phyloP scores from a whole-genome alignment of 2,329 filamentous ascomycete species.

The Fusarium cyanostomum region DNA sequence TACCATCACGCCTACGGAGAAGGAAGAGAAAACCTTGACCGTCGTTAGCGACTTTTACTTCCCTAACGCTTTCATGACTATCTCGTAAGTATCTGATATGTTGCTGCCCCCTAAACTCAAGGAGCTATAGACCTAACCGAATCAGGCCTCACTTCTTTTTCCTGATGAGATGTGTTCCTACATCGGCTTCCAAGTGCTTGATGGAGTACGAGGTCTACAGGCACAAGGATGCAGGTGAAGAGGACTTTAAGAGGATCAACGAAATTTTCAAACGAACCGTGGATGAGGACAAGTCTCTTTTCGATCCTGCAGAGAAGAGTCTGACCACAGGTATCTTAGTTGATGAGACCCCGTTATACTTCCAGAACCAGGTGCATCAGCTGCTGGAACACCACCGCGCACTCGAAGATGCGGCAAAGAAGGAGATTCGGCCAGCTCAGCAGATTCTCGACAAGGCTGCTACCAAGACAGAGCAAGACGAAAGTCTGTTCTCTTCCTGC shows the following conservation, averaged over 20 bases:
- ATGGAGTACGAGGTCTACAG: slow-evolving; percentile 33
- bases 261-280: slow-evolving; percentile 18
- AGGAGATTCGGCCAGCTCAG: slow-evolving; percentile 30
- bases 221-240: slow-evolving; percentile 24
- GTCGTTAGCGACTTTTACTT: slow-evolving; percentile 35
- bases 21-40: slow-evolving; percentile 14
- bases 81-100: slow-evolving; percentile 55
- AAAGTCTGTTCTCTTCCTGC: slow-evolving; percentile 26
- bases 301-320: slow-evolving; percentile 13
- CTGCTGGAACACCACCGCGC: slow-evolving; percentile 27
- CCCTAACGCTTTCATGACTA: slow-evolving; percentile 32
- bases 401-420: slow-evolving; percentile 21
- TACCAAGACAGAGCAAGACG: slow-evolving; percentile 26
- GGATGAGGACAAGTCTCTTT: slow-evolving; percentile 21
- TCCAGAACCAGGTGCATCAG: slow-evolving; percentile 32
- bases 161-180: slow-evolving; percentile 25
- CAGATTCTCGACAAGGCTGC: slow-evolving; percentile 24
- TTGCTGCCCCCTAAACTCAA: slow-evolving; percentile 50
- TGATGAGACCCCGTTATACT: slow-evolving; percentile 18
- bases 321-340: slow-evolving; percentile 9
- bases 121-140: slow-evolving; percentile 39
- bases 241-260: slow-evolving; percentile 17
- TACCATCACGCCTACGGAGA: not conserved
- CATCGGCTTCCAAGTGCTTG: slow-evolving; percentile 12
- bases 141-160: slow-evolving; percentile 42